phyloP scores from a whole-genome alignment of 2,329 filamentous ascomycete genomes.

The Epichloe festucae region DNA sequence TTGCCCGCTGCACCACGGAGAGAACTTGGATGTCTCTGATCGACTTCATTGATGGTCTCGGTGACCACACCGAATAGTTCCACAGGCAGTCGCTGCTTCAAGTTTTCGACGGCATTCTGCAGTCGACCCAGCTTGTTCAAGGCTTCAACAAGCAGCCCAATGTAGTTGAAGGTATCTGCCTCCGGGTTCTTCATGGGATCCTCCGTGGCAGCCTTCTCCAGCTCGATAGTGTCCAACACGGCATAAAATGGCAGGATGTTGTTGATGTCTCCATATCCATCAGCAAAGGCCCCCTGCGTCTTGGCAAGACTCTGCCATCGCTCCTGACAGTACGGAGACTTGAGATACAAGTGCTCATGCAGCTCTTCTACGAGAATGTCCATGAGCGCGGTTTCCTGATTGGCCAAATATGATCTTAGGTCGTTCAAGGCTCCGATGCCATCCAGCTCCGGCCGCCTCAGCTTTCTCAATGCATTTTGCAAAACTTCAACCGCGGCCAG shows the following conservation, averaged over 20 bases:
- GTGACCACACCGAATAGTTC: conserved; percentile 91
- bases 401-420: conserved; percentile 74
- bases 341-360: conserved; percentile 93
- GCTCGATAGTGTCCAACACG: conserved; percentile 47
- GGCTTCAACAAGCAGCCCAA: conserved; percentile 75
- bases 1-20: conserved; percentile 43
- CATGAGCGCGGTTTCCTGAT: conserved; percentile 82
- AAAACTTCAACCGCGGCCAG: conserved; percentile 84
- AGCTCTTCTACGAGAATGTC: conserved; percentile 96
- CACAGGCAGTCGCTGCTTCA: conserved; percentile 86
- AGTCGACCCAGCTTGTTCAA: conserved; percentile 80
- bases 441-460: conserved; percentile 80
- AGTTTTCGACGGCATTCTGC: conserved; percentile 73
- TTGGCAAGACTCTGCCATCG: conserved; percentile 78
- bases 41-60: conserved; percentile 87
- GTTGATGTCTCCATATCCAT: conserved; percentile 33
- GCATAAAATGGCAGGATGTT: conserved; percentile 41
- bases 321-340: conserved; percentile 94
- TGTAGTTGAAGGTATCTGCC: conserved; percentile 88
- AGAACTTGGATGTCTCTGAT: conserved; percentile 80
- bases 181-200: conserved; percentile 90
- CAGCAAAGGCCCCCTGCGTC: conserved; percentile 42
- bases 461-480: conserved; percentile 70
- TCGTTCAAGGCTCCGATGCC: conserved; percentile 82
- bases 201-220: conserved; percentile 54